phyloP scores from a whole-genome alignment of 163 green algal species.

The Prototheca wickerhamii region DNA sequence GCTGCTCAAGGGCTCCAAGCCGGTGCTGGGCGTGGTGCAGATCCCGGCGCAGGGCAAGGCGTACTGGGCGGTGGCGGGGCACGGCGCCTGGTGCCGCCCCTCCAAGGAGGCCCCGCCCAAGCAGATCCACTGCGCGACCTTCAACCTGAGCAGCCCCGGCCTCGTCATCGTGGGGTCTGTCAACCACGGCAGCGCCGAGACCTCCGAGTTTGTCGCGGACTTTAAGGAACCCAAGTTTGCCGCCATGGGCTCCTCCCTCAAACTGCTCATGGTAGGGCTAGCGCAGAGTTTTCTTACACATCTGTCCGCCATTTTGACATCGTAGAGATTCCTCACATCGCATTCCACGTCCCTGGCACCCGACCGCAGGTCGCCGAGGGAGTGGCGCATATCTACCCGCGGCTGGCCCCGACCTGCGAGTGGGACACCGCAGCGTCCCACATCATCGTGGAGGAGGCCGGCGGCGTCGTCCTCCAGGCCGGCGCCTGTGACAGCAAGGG shows the following conservation, averaged over 20 bases:
- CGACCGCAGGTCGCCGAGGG: slow-evolving; percentile 20
- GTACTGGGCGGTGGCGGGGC: slow-evolving; percentile 24
- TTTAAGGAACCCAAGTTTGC: slow-evolving; percentile 57
- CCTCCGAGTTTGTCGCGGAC: slow-evolving; percentile 59
- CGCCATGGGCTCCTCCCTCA: slow-evolving; percentile 67
- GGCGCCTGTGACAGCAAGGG: slow-evolving; percentile 63
- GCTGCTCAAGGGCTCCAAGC: slow-evolving; percentile 18
- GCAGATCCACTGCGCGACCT: slow-evolving; percentile 32
- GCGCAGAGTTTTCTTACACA: slow-evolving; percentile 35
- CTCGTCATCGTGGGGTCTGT: slow-evolving; percentile 46
- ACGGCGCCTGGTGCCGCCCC: slow-evolving; percentile 43
- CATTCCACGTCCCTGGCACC: background rate
- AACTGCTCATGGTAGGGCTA: slow-evolving; percentile 70
- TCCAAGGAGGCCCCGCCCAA: slow-evolving; percentile 15
- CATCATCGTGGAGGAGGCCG: slow-evolving; percentile 74
- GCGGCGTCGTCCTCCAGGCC: slow-evolving; percentile 66
- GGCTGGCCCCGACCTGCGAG: slow-evolving; percentile 73
- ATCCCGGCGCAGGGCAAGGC: slow-evolving; percentile 27
- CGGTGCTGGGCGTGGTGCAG: slow-evolving; percentile 33
- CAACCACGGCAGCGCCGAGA: slow-evolving; percentile 55
- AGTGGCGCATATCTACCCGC: slow-evolving; percentile 28
- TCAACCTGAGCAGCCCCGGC: slow-evolving; percentile 20
- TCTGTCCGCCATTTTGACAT: background rate
- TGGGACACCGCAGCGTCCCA: slow-evolving; percentile 84
- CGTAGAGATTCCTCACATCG: background rate